A percentile compares a stretch with the other conserved stretches of the same genome.
Conservation (phyloP, 129 eudicot species). For the Logfia minima region DNA sequence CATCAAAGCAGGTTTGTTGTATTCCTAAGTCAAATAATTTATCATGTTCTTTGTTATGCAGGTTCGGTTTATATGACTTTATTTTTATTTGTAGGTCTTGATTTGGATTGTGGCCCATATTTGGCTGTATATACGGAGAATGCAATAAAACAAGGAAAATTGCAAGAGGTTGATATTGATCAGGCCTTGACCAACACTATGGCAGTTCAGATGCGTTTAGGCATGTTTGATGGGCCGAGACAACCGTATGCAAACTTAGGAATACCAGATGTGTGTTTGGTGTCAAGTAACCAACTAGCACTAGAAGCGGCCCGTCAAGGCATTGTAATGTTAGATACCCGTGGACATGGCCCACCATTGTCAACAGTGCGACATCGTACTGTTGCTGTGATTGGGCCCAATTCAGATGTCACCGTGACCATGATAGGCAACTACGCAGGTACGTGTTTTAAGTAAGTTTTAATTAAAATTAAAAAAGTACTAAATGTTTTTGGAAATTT, state of each 20-base stretch:
- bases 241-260: constrained; percentile 72
- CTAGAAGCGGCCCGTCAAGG: constrained; percentile 97
- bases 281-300: constrained; percentile 73
- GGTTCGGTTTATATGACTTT: constrained; percentile 6
- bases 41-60: background rate
- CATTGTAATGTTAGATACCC: constrained; percentile 71
- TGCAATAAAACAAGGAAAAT: constrained; percentile 63
- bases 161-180: constrained; percentile 63
- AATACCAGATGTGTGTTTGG: constrained; percentile 64
- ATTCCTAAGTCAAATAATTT: background rate
- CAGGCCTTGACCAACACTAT: constrained; percentile 64
- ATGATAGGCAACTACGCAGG: constrained; percentile 99
- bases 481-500: background rate
- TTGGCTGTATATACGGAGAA: constrained; percentile 72
- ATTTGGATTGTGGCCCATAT: constrained; percentile 94
- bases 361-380: constrained; percentile 53
- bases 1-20: constrained; percentile 70
- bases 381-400: constrained; percentile 92
- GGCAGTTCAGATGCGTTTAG: constrained; percentile 84
- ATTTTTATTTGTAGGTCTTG: constrained; percentile 52
- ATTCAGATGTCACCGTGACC: constrained; percentile 81
- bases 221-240: constrained; percentile 88
- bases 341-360: constrained; percentile 62
- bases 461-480: background rate
- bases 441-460: constrained; percentile 17